These are phyloP conservation scores for Rhytidiadelphus loreus DNA, from an alignment of 225 moss, liverwort and hornwort genomes.

Conservation along the genomic window DNA sequence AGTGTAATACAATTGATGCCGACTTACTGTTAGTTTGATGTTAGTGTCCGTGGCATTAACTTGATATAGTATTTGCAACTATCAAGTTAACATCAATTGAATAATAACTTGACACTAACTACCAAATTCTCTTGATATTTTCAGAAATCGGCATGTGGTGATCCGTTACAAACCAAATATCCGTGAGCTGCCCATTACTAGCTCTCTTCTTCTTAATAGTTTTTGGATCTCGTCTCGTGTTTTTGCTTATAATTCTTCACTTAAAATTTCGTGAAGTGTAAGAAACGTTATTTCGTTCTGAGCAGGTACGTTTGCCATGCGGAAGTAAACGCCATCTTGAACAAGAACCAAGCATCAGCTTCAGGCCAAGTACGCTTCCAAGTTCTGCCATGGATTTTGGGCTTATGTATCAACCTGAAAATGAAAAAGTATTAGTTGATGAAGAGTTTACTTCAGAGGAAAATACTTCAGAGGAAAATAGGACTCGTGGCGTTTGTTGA, in stretches of 20 bases:
- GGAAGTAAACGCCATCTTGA: conserved; percentile 84
- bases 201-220: neutral
- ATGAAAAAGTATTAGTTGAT: neutral
- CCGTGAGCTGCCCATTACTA: conserved; percentile 29
- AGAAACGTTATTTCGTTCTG: neutral
- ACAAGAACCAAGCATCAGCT: conserved; percentile 88
- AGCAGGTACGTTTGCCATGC: conserved; percentile 84
- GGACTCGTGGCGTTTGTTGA: neutral
- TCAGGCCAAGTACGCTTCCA: conserved; percentile 58
- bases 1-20: neutral
- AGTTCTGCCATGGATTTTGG: neutral
- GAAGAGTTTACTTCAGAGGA: neutral
- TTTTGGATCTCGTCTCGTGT: neutral
- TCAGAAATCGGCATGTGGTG: conserved; percentile 65
- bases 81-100: neutral
- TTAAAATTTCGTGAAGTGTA: neutral
- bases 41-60: neutral
- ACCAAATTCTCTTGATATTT: neutral
- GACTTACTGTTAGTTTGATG: neutral
- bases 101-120: neutral
- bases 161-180: conserved; percentile 76
- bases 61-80: neutral
- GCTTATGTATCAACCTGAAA: neutral
- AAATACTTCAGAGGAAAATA: too few relatives aligned
- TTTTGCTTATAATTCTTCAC: neutral